These are phyloP conservation scores for Pisolithus albus DNA, from an alignment of 768 basidiomycete species.

Conservation along the genomic window DNA sequence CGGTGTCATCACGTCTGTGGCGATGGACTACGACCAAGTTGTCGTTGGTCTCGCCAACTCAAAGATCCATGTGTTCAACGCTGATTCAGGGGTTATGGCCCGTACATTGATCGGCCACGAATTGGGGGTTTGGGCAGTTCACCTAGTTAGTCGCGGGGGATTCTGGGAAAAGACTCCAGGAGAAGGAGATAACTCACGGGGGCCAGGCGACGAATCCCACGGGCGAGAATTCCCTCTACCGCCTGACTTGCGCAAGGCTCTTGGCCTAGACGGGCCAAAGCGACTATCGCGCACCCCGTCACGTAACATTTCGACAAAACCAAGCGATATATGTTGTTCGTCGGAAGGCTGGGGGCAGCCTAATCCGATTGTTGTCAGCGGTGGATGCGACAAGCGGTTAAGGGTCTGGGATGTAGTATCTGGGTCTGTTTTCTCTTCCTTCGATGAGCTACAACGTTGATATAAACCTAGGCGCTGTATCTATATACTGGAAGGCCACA, in stretches of 20 bases:
- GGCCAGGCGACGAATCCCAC: background rate
- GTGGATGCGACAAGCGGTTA: constrained; percentile 89
- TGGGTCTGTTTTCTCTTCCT: constrained; percentile 46
- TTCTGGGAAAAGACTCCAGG: constrained; percentile 23
- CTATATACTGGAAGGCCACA: constrained; percentile 76
- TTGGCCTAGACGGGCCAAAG: constrained; percentile 38
- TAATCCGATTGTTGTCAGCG: constrained; percentile 77
- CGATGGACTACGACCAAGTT: constrained; percentile 77
- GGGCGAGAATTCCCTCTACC: constrained; percentile 6
- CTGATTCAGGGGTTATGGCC: constrained; percentile 65
- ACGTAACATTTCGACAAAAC: constrained; percentile 24
- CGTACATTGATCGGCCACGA: constrained; percentile 81
- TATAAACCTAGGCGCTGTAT: constrained; percentile 47
- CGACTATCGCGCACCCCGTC: constrained; percentile 13
- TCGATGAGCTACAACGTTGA: constrained; percentile 4
- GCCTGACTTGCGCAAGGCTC: constrained; percentile 37
- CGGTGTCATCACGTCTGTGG: constrained; percentile 81
- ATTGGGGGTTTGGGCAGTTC: constrained; percentile 88
- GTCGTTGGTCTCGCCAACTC: constrained; percentile 85
- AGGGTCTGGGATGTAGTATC: constrained; percentile 87
- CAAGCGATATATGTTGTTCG: constrained; percentile 53
- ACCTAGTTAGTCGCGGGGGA: constrained; percentile 67
- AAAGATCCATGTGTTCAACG: constrained; percentile 81
- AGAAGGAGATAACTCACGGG: constrained; percentile 7
- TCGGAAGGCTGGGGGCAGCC: constrained; percentile 89